Base-by-base conservation (phyloP, 257 asterid genomes). In the Oldenlandia corymbosa region DNA sequence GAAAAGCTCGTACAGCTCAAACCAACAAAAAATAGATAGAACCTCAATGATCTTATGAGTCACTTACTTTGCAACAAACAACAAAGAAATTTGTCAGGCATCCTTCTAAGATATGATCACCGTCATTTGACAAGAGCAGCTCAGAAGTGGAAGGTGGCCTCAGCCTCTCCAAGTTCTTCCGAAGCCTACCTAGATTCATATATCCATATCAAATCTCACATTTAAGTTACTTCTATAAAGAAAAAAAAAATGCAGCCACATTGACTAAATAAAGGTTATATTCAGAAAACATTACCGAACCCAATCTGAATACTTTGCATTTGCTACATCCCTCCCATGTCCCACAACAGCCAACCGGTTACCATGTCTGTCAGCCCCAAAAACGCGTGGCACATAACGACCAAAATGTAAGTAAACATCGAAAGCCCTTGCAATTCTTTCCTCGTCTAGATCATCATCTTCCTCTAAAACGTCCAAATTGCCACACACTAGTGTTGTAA, bases 261-360 rank as follows among this genome's bases (percentile, higher is more conserved):
- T 13, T 36, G 13, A 48, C 34, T 1, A 30, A 71, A 3, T 24
- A 62, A 34, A 26, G 26, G 31, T 39, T 31, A 47, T 43, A n/a
- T 43, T 47, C 24, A 48, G 27, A 47, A 36, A 45, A 16, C 67
- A 49, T 76, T 69, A 93, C 97, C 99, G 75, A 62, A 90, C 94
- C 97, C 96, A 93, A 49, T 81, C 85, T 10, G 96, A 80, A 81
- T 93, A 84, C 77, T 93, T 93, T 2, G 97, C 99, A 76, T 75
- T 80, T 0, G 97, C 92, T 47, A 71, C 76, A 67, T 81, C 85
- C 75, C 99, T 85, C 7, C 96, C 97, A 37, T 49, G 79, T 2
- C 99, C 95, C 16, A 85, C 97, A 12, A 87, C 75, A 11, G 97
- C 99, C 82, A 90, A 73, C 68, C 50, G 84, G 5, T 88, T 90